A percentile compares a stretch with the other conserved stretches of the same genome.
These are phyloP conservation scores for Penicillium hesseltinei DNA, from an alignment of 2,329 filamentous ascomycete species.

Conservation along the genomic window DNA sequence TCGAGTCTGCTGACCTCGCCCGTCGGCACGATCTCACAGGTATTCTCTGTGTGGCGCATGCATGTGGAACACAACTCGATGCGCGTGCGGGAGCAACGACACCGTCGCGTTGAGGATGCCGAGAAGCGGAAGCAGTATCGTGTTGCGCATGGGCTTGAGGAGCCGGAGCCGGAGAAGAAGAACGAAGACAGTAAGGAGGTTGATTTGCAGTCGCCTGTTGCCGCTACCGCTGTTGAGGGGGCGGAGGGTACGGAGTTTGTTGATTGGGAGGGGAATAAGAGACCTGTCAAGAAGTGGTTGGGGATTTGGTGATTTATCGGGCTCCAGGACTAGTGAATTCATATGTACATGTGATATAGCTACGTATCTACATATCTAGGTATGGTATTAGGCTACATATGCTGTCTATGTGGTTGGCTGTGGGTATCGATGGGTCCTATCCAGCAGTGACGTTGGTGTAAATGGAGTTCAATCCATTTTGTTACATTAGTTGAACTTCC, in stretches of 20 bases:
- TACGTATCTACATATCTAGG: neutral
- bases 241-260: conserved; percentile 33
- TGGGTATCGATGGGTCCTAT: neutral
- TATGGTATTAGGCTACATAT: neutral
- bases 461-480: conserved; percentile 7
- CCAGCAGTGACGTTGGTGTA: neutral
- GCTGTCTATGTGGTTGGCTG: neutral
- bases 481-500: conserved; percentile 14
- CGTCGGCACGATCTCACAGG: conserved; percentile 62
- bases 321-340: neutral
- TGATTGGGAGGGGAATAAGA: conserved; percentile 47
- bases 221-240: conserved; percentile 35
- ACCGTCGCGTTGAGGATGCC: conserved; percentile 76
- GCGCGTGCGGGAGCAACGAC: conserved; percentile 68
- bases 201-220: conserved; percentile 42
- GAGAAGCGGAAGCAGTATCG: conserved; percentile 82
- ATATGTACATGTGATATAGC: neutral
- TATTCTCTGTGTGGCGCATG: conserved; percentile 70
- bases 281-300: conserved; percentile 72
- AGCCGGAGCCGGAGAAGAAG: conserved; percentile 38
- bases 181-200: conserved; percentile 27
- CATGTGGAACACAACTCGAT: conserved; percentile 70
- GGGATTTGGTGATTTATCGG: conserved; percentile 65
- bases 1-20: conserved; percentile 70
- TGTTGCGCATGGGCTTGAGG: conserved; percentile 77